Percentiles rank a stretch among this genome's conserved stretches.
Conservation (phyloP, 108 stramenopile species). For the Chaetoceros muelleri region DNA sequence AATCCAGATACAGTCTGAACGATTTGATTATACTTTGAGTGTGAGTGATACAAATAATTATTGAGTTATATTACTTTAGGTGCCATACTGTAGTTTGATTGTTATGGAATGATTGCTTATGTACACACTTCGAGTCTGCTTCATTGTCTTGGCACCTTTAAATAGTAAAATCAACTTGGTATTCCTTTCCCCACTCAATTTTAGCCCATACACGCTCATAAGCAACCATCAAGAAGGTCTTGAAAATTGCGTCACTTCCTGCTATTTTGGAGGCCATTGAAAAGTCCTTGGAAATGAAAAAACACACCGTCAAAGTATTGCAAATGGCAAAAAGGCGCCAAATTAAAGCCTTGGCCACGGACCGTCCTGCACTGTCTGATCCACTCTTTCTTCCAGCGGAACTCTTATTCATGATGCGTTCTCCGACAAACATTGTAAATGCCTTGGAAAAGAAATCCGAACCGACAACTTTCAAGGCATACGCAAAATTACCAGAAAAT, state of each 20-base stretch:
- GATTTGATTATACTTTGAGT: no score
- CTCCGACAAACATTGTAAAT: slow-evolving; percentile 92
- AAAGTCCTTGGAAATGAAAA: slow-evolving; percentile 74
- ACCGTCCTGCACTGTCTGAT: slow-evolving; percentile 66
- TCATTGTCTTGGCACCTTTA: no score
- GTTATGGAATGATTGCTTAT: no score
- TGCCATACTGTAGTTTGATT: no score
- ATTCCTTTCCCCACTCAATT: slow-evolving; percentile 85
- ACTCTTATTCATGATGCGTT: slow-evolving; percentile 89
- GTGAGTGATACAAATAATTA: no score
- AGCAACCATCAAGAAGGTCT: slow-evolving; percentile 87
- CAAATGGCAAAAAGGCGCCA: slow-evolving; percentile 90
- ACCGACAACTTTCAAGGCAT: slow-evolving; percentile 85
- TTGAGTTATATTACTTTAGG: no score
- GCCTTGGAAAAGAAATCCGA: slow-evolving; percentile 92
- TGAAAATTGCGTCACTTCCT: slow-evolving; percentile 84
- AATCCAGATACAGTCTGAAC: no score
- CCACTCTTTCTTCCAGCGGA: slow-evolving; percentile 67
- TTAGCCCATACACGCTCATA: slow-evolving; percentile 86
- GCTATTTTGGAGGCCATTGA: slow-evolving; percentile 87
- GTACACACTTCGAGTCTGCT: no score
- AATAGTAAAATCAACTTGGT: not conserved
- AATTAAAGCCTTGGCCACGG: slow-evolving; percentile 83
- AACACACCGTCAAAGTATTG: slow-evolving; percentile 85
- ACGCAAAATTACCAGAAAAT: slow-evolving; percentile 58